A percentile compares a stretch with the other conserved stretches of the same genome.
These are phyloP conservation scores for Populus nigra DNA, from an alignment of 345 rosid genomes.

Conservation along the genomic window DNA sequence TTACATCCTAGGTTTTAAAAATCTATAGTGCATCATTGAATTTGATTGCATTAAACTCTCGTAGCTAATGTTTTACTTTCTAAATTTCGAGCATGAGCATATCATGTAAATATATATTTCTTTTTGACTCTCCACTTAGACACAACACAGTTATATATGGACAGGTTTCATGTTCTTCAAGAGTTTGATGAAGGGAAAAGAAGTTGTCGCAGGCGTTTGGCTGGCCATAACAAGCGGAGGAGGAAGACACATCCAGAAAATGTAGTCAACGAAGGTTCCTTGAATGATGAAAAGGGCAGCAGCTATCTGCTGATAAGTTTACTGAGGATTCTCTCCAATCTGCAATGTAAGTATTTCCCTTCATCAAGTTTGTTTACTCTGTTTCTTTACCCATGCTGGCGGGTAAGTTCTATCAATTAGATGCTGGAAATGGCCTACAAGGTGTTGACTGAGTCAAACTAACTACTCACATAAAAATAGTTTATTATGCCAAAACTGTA, in stretches of 20 bases:
- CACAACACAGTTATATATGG: constrained; percentile 34
- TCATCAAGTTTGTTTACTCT: not conserved
- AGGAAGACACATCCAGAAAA: constrained; percentile 92
- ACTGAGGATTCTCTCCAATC: constrained; percentile 79
- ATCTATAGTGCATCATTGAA: not conserved
- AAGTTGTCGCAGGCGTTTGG: constrained; percentile 97
- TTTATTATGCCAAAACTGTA: not conserved
- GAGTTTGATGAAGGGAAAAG: constrained; percentile 99
- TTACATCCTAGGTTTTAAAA: not conserved
- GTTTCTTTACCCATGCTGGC: not conserved
- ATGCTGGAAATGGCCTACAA: not conserved
- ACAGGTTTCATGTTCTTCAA: constrained; percentile 91
- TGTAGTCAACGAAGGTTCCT: constrained; percentile 48
- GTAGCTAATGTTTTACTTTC: not conserved
- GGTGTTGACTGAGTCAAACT: not conserved
- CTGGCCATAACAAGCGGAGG: constrained; percentile 95
- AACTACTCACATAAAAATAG: not conserved
- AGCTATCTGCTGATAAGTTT: constrained; percentile 73
- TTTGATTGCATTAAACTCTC: not conserved
- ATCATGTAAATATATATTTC: not conserved
- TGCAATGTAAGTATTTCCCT: constrained; percentile 59
- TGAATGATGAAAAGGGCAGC: constrained; percentile 69
- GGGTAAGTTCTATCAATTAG: not conserved
- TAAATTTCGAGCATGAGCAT: not conserved
- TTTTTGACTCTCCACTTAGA: constrained; percentile 17